phyloP scores from a whole-genome alignment of 768 basidiomycete species.

The Crucibulum laeve region DNA sequence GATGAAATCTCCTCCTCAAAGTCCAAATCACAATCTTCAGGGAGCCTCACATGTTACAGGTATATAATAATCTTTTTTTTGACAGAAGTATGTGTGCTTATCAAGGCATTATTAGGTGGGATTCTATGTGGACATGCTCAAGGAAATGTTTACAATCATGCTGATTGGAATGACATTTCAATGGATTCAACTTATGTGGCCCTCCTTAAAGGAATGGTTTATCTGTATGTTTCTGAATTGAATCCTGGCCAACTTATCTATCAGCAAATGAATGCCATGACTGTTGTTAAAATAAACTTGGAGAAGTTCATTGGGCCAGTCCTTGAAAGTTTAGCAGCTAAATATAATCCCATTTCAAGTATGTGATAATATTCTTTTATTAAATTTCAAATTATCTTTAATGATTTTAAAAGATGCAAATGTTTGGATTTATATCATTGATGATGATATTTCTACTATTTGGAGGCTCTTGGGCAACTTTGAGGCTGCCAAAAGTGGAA shows the following conservation, averaged over 20 bases:
- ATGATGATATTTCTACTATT: background rate
- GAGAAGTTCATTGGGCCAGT: background rate
- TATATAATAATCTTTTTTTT: background rate
- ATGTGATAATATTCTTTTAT: background rate
- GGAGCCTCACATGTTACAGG: too few species aligned
- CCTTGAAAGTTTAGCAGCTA: background rate
- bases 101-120: conserved; percentile 7
- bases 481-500: background rate
- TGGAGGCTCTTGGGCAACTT: background rate
- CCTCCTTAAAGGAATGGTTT: background rate
- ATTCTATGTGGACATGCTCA: conserved; percentile 8
- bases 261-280: background rate
- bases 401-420: background rate
- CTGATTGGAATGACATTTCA: conserved; percentile 5
- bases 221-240: background rate
- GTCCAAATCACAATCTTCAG: too few species aligned
- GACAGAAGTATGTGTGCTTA: background rate
- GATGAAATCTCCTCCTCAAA: too few species aligned
- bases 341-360: background rate
- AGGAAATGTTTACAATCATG: conserved; percentile 14
- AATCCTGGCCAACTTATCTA: background rate
- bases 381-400: background rate
- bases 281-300: background rate
- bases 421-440: background rate
- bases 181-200: background rate